Conservation (phyloP, 2,329 filamentous ascomycete genomes). For the Pseudogymnoascus sp. region DNA sequence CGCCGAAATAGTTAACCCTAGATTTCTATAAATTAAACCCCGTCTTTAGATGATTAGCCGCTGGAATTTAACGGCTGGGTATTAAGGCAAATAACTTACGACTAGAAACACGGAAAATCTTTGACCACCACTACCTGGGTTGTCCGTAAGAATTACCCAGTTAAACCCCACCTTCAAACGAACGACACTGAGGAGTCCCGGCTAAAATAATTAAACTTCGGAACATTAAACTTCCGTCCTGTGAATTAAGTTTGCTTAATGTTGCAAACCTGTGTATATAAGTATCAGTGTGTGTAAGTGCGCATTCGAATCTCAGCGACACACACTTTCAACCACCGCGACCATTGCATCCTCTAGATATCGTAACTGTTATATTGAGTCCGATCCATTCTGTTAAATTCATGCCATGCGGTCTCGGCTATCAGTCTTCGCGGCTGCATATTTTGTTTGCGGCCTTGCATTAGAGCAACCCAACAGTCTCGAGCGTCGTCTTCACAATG, state of each 20-base stretch:
- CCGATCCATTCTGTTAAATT: not conserved
- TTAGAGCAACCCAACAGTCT: not conserved
- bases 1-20: too few species aligned
- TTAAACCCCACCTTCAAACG: too few species aligned
- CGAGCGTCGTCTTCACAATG: constrained; percentile 15
- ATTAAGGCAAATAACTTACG: too few species aligned
- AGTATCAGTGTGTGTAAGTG: not conserved
- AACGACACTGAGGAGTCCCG: not conserved
- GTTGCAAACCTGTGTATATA: not conserved
- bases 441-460: not conserved
- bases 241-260: not conserved
- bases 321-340: not conserved
- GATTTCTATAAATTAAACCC: too few species aligned
- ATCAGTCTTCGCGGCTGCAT: not conserved
- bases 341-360: not conserved
- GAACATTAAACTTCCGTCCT: not conserved
- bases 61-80: too few species aligned
- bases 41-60: too few species aligned
- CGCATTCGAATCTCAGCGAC: not conserved
- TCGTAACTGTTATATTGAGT: not conserved
- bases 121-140: too few species aligned
- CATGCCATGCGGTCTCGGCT: not conserved
- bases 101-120: too few species aligned
- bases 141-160: too few species aligned
- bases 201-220: not conserved